Evolutionary conservation across 2,329 filamentous ascomycete genomes (phyloP).

Genomic region (Aspergillus aculeatus): DNA sequence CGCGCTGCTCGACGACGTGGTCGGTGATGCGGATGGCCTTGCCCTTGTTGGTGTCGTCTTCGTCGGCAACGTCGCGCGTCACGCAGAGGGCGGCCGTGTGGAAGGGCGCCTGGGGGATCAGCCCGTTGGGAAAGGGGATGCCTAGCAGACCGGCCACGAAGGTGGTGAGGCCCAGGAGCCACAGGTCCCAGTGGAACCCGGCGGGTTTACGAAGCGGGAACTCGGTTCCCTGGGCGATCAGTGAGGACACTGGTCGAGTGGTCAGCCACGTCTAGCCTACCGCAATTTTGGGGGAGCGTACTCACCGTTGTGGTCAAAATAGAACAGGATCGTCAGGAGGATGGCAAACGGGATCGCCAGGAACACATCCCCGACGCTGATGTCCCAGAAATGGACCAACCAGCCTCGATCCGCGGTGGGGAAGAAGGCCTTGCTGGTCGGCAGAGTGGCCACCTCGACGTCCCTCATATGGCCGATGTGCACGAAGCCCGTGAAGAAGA

Average conservation of each 20-base stretch:
- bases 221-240: conserved; percentile 80
- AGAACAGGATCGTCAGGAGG: conserved; percentile 80
- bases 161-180: conserved; percentile 75
- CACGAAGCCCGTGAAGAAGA: conserved; percentile 89
- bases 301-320: conserved; percentile 83
- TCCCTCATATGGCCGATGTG: conserved; percentile 79
- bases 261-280: not conserved
- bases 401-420: conserved; percentile 72
- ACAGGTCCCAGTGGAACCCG: conserved; percentile 83
- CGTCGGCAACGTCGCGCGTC: conserved; percentile 55
- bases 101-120: conserved; percentile 81
- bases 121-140: conserved; percentile 76
- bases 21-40: conserved; percentile 62
- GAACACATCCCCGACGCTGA: conserved; percentile 71
- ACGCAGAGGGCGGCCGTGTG: conserved; percentile 78
- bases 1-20: conserved; percentile 66
- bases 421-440: conserved; percentile 73
- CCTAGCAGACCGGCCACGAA: conserved; percentile 73
- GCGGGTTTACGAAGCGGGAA: conserved; percentile 78
- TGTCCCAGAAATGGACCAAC: conserved; percentile 80
- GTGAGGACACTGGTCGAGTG: conserved; percentile 63
- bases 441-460: conserved; percentile 68
- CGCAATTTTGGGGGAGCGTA: not conserved
- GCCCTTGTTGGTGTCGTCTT: conserved; percentile 60
- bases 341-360: conserved; percentile 83